Evolutionary conservation across 2,329 filamentous ascomycete genomes (phyloP), one percentile per base, ranked within the genome.

Genomic region (Plenodomus tracheiphilus): DNA sequence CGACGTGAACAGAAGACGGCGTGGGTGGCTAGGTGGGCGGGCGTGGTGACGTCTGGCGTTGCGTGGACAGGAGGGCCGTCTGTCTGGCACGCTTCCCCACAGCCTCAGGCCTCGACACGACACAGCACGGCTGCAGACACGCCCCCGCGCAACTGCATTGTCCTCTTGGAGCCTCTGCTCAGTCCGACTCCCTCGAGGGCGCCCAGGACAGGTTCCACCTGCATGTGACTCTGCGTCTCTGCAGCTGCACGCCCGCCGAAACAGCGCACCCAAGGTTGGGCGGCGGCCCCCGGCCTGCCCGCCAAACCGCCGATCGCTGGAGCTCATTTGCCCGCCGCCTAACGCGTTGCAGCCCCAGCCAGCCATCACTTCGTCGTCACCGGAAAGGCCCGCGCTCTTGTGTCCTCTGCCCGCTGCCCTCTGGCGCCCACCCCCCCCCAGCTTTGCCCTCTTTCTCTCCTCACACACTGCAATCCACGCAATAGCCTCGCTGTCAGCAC

Each of bases 241-340:
- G n/a, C n/a, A n/a, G n/a, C n/a, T n/a, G n/a, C n/a, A n/a, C n/a
- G n/a, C n/a, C n/a, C n/a, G n/a, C n/a, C n/a, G n/a, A 30, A 45
- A 45, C 43, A 45, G 35, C 35, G 35, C 35, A 9, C 18, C 16
- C 18, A 8, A 17, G 35, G 16, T 37, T 37, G 6, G 35, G n/a
- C n/a, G n/a, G n/a, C n/a, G n/a, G n/a, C n/a, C n/a, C n/a, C n/a
- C n/a, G n/a, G 48, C 34, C 21, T 46, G 46, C 43, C 6, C 50
- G 50, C 54, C 51, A 52, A 39, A 30, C 28, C 32, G 43, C 25
- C 41, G 49, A 57, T 57, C 56, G 49, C 37, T 56, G 56, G 45
- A 10, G 47, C 21, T 45, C 54, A 57, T 58, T 51, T 54, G 41
- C 49, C 22, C 4, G 10, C 18, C 16, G 28, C 39, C 30, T 36